Percentiles rank a stretch among this genome's conserved stretches.
Evolutionary conservation across 768 basidiomycete species (phyloP).

Genomic region (Cystofilobasidium capitatum): DNA sequence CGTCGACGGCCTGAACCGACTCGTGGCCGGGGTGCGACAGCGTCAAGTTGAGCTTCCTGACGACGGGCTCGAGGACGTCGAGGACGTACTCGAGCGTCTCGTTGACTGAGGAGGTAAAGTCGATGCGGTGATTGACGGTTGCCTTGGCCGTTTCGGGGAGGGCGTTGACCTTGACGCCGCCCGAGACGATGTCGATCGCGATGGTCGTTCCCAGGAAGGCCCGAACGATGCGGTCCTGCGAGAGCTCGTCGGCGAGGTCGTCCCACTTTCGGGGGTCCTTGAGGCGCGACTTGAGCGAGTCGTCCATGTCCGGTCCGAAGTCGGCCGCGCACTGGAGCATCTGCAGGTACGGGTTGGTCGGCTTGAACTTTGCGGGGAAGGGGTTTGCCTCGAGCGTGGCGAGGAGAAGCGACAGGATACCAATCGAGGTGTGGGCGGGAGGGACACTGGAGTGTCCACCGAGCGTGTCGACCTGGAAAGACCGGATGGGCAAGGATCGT

Average conservation of each 20-base stretch:
- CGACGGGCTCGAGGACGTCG: slow-evolving; percentile 33
- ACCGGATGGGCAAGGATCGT: too few species aligned
- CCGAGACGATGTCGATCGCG: slow-evolving; percentile 19
- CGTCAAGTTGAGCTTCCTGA: slow-evolving; percentile 33
- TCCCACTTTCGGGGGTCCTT: slow-evolving; percentile 12
- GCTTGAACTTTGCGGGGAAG: slow-evolving; percentile 3
- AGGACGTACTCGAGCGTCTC: slow-evolving; percentile 34
- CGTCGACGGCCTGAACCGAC: slow-evolving; percentile 3
- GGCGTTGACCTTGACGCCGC: slow-evolving; percentile 25
- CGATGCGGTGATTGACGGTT: slow-evolving; percentile 39
- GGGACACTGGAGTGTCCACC: slow-evolving; percentile 10
- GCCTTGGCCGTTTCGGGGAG: slow-evolving; percentile 29
- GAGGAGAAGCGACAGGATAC: slow-evolving; percentile 14
- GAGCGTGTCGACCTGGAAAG: slow-evolving; percentile 7
- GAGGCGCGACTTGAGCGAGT: slow-evolving; percentile 5
- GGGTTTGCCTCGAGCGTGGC: slow-evolving; percentile 18
- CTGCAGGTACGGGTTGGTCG: slow-evolving; percentile 11
- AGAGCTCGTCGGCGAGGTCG: slow-evolving; percentile 15
- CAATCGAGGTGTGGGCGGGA: slow-evolving; percentile 18
- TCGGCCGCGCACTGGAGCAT: slow-evolving; percentile 22
- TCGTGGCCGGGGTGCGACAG: slow-evolving; percentile 28
- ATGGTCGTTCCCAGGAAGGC: slow-evolving; percentile 23
- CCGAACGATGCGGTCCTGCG: slow-evolving; percentile 10
- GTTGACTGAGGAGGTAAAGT: slow-evolving; percentile 38
- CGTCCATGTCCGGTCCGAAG: slow-evolving; percentile 10